These are phyloP conservation scores for Cyberlindnera xishuangbannaensis DNA, from an alignment of 805 yeast genomes.

Conservation along the genomic window DNA sequence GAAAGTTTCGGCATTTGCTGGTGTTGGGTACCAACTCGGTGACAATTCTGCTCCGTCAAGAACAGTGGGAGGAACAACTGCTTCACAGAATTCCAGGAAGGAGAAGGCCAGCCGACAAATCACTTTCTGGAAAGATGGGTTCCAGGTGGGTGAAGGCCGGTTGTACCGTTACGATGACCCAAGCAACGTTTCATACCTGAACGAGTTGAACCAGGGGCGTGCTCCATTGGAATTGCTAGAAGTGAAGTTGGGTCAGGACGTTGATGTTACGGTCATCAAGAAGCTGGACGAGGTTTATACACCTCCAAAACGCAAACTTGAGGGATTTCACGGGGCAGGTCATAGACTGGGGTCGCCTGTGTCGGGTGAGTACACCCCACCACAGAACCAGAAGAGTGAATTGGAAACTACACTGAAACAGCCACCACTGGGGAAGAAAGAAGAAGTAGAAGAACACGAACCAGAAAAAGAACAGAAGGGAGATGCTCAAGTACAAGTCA, in stretches of 20 bases:
- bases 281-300: constrained; percentile 75
- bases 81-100: constrained; percentile 25
- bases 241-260: constrained; percentile 87
- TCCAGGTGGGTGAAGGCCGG: constrained; percentile 89
- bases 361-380: constrained; percentile 52
- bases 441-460: constrained; percentile 7
- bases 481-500: constrained; percentile 71
- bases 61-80: constrained; percentile 33
- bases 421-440: too few species aligned
- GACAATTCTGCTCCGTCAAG: constrained; percentile 28
- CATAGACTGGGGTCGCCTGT: constrained; percentile 86
- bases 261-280: constrained; percentile 80
- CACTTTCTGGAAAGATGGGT: constrained; percentile 95
- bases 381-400: too few species aligned
- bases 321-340: constrained; percentile 77
- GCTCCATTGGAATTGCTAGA: constrained; percentile 83
- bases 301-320: constrained; percentile 56
- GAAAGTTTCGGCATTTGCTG: constrained; percentile 34
- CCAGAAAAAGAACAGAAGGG: constrained; percentile 36
- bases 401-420: too few species aligned
- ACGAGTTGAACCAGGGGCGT: constrained; percentile 80
- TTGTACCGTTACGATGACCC: constrained; percentile 89
- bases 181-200: constrained; percentile 68
- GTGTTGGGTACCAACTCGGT: constrained; percentile 38
- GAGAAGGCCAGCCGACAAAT: constrained; percentile 70